These are phyloP conservation scores for Dendrobium huoshanense DNA, from an alignment of 106 monocot species.

Conservation along the genomic window DNA sequence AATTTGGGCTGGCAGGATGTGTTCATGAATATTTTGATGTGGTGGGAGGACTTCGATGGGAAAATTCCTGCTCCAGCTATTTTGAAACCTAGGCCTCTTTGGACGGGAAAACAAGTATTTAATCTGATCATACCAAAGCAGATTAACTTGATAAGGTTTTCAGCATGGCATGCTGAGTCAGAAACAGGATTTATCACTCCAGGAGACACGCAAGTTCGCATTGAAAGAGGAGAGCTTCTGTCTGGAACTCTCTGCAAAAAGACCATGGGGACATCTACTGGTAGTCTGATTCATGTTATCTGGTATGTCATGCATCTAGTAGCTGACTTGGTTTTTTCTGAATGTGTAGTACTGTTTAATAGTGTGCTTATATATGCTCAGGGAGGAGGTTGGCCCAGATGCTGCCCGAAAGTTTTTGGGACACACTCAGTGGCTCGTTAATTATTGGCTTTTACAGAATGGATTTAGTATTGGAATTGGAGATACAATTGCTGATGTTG, in stretches of 20 bases:
- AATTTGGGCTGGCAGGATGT: conserved; percentile 62
- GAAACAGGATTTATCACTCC: conserved; percentile 84
- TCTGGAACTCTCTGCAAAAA: conserved; percentile 94
- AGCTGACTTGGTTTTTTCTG: neutral
- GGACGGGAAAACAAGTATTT: conserved; percentile 99
- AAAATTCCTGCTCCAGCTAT: conserved; percentile 94
- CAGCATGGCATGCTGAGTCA: conserved; percentile 80
- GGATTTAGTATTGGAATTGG: conserved; percentile 98
- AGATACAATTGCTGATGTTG: conserved; percentile 94
- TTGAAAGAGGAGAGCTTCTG: conserved; percentile 89
- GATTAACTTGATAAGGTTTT: conserved; percentile 71
- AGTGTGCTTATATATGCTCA: conserved; percentile 20
- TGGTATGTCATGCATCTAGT: conserved; percentile 35
- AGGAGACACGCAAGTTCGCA: conserved; percentile 87
- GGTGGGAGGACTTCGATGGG: conserved; percentile 99
- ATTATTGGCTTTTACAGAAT: conserved; percentile 96
- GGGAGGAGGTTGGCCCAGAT: conserved; percentile 99
- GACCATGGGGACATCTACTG: conserved; percentile 79
- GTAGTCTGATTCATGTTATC: conserved; percentile 95
- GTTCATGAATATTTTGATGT: conserved; percentile 99
- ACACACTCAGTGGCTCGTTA: conserved; percentile 97
- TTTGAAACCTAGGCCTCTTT: conserved; percentile 89
- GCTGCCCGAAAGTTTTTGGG: conserved; percentile 97
- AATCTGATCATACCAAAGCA: conserved; percentile 98
- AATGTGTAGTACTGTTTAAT: neutral